phyloP scores from a whole-genome alignment of 345 rosid species.

The Euphorbia tirucalli region DNA sequence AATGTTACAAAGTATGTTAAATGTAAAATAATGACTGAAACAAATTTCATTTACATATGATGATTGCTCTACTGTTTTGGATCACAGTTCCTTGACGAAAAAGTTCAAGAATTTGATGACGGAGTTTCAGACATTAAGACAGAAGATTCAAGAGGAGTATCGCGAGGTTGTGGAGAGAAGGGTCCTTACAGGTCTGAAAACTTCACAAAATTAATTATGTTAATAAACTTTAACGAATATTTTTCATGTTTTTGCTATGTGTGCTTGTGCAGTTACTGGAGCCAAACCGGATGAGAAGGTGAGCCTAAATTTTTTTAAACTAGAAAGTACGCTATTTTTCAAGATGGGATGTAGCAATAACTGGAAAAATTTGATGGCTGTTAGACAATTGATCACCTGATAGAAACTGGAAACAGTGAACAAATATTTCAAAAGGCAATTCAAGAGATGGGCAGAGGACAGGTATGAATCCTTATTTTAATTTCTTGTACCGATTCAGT shows the following conservation, averaged over 20 bases:
- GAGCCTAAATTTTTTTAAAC: conserved; percentile 19
- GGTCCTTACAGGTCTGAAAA: conserved; percentile 63
- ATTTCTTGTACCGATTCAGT: neutral
- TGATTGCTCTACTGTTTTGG: neutral
- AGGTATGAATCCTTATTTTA: conserved; percentile 38
- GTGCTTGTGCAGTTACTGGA: conserved; percentile 49
- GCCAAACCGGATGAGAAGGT: conserved; percentile 71
- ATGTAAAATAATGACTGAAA: neutral
- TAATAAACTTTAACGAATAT: neutral
- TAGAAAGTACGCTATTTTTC: conserved; percentile 13
- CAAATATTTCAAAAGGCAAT: conserved; percentile 91
- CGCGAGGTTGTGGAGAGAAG: conserved; percentile 92
- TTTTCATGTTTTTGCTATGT: neutral
- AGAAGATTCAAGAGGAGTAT: conserved; percentile 81
- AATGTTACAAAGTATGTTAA: conserved; percentile 68
- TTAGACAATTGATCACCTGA: conserved; percentile 79
- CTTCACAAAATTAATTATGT: neutral
- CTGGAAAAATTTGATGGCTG: conserved; percentile 7
- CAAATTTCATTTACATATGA: neutral
- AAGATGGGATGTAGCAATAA: conserved; percentile 27
- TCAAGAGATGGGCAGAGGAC: conserved; percentile 90
- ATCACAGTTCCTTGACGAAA: conserved; percentile 60
- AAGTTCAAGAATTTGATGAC: conserved; percentile 71
- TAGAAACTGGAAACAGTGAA: conserved; percentile 93
- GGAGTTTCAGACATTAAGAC: conserved; percentile 86